A percentile compares a stretch with the other conserved stretches of the same genome.
phyloP scores from a whole-genome alignment of 306 rosid species.

The Vigna unguiculata region DNA sequence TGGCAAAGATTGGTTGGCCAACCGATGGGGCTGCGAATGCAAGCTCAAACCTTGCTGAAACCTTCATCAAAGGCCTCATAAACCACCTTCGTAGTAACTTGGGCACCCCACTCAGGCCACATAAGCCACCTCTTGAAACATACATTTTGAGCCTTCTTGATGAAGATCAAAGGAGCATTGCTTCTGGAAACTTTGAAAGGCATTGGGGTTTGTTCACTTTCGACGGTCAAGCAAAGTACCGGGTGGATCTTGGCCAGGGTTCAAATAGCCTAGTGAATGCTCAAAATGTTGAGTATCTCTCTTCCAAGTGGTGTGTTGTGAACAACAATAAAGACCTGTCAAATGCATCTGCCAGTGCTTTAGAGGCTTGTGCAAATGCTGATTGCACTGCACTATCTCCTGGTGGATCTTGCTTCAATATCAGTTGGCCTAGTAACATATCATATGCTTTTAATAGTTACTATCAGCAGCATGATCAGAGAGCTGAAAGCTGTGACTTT shows the following conservation, averaged over 20 bases:
- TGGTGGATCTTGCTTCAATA: conserved; percentile 87
- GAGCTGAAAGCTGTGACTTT: conserved; percentile 74
- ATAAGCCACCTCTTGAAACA: conserved; percentile 63
- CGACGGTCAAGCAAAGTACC: conserved; percentile 96
- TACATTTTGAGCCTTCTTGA: conserved; percentile 83
- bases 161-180: conserved; percentile 78
- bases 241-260: conserved; percentile 66
- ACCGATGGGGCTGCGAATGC: conserved; percentile 86
- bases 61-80: conserved; percentile 79
- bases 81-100: conserved; percentile 63
- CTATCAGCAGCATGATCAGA: conserved; percentile 91
- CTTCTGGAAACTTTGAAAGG: conserved; percentile 75
- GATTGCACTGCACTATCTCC: conserved; percentile 81
- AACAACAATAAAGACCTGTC: conserved; percentile 81
- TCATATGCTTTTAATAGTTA: conserved; percentile 90
- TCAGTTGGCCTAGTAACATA: conserved; percentile 83
- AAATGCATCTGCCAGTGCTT: conserved; percentile 67
- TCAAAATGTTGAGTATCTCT: conserved; percentile 78
- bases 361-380: conserved; percentile 71
- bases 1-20: conserved; percentile 96
- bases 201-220: conserved; percentile 97
- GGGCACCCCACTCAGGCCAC: conserved; percentile 84
- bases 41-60: conserved; percentile 69
- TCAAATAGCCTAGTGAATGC: conserved; percentile 70
- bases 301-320: conserved; percentile 91